Evolutionary conservation across 305 asterid genomes (phyloP).

Genomic region (Fraxinus ornus): DNA sequence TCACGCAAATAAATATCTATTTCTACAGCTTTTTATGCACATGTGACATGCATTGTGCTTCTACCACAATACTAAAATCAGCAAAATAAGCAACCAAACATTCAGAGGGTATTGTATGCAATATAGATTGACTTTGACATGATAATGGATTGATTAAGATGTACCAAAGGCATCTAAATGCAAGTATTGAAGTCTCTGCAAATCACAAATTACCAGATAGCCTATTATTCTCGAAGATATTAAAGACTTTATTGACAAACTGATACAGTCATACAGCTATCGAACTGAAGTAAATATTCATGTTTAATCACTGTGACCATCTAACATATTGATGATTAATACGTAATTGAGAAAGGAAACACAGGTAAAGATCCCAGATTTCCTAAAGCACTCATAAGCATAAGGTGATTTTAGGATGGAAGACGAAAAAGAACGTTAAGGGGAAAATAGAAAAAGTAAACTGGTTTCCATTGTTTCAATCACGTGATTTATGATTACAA

Average conservation of each 20-base stretch:
- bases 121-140: too few relatives aligned
- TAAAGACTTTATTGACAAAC: neutral
- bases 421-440: neutral
- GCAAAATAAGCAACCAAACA: slow-evolving; percentile 4
- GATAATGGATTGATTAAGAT: neutral
- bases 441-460: neutral
- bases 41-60: neutral
- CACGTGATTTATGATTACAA: neutral
- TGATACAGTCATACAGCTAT: neutral
- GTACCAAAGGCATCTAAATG: neutral
- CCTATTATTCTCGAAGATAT: neutral
- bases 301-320: neutral
- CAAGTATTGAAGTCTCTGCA: neutral
- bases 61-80: neutral
- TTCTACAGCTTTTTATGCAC: slow-evolving; percentile 1
- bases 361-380: neutral
- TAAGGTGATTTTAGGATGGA: neutral
- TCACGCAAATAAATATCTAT: neutral
- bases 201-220: neutral
- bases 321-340: neutral
- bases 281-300: neutral
- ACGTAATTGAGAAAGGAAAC: neutral
- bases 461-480: neutral
- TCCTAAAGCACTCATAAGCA: neutral
- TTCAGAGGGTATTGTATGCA: too few relatives aligned